Percentiles rank a stretch among this genome's conserved stretches.
Evolutionary conservation across 2,329 filamentous ascomycete species (phyloP).

Genomic region (Trichophyton equinum): DNA sequence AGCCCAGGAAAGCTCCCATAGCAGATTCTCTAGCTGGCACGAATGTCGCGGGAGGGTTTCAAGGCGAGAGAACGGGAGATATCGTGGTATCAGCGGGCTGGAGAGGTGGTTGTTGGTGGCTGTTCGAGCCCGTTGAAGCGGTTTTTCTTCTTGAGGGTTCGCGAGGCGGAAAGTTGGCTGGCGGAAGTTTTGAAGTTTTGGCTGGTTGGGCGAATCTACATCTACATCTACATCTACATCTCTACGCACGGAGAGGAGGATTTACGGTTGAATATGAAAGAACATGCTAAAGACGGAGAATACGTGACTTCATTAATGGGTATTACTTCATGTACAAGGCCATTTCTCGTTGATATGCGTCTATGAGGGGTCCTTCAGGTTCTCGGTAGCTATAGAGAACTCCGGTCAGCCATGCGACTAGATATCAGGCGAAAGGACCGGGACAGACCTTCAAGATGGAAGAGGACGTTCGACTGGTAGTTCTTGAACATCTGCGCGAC

Average conservation of each 20-base stretch:
- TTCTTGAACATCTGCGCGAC: conserved; percentile 99
- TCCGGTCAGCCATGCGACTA: background rate
- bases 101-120: background rate
- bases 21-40: background rate
- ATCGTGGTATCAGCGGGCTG: background rate
- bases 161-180: background rate
- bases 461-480: conserved; percentile 94
- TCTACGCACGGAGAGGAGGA: no score
- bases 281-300: background rate
- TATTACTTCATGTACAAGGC: background rate
- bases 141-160: background rate
- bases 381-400: conserved; percentile 8
- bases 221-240: background rate
- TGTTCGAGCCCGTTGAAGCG: background rate
- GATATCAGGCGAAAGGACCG: background rate
- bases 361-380: conserved; percentile 9
- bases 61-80: background rate
- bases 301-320: background rate
- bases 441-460: conserved; percentile 78
- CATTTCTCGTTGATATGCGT: background rate
- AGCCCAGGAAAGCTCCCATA: background rate
- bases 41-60: background rate
- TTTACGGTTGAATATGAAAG: background rate
- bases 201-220: background rate
- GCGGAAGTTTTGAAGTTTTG: background rate